Evolutionary conservation across 192 early-diverging fungal species (phyloP).

Genomic region (Ramicandelaber brevisporus): DNA sequence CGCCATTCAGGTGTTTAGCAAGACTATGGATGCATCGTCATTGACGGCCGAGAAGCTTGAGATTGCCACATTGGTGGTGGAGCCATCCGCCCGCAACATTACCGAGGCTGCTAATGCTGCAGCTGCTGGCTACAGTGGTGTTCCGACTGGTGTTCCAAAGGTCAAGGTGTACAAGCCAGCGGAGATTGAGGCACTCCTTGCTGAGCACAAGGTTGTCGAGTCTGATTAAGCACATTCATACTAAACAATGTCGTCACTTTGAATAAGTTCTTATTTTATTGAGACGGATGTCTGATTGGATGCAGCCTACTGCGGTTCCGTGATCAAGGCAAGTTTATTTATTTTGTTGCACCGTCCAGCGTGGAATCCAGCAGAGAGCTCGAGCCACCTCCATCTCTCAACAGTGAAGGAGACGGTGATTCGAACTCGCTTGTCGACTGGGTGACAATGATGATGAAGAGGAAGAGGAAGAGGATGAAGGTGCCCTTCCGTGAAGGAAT

Average conservation of each 20-base stretch:
- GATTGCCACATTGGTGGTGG: slow-evolving; percentile 60
- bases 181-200: slow-evolving; percentile 62
- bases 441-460: too few species aligned
- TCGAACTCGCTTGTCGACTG: too few species aligned
- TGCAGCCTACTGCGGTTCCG: background rate
- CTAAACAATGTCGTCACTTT: background rate
- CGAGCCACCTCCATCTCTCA: background rate
- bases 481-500: too few species aligned
- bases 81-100: too few species aligned
- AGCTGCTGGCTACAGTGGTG: slow-evolving; percentile 22
- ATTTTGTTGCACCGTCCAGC: background rate
- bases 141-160: too few species aligned
- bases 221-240: slow-evolving; percentile 1
- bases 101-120: too few species aligned
- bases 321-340: background rate
- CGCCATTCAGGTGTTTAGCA: slow-evolving; percentile 81
- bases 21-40: slow-evolving; percentile 88
- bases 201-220: slow-evolving; percentile 44
- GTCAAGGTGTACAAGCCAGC: slow-evolving; percentile 39
- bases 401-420: too few species aligned
- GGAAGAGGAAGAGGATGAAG: too few species aligned
- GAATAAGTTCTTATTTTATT: background rate
- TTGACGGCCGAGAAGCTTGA: slow-evolving; percentile 78
- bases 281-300: background rate
- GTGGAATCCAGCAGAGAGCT: background rate